Conservation (phyloP, 352 stramenopile species). For the Globisporangium uncinulatum region DNA sequence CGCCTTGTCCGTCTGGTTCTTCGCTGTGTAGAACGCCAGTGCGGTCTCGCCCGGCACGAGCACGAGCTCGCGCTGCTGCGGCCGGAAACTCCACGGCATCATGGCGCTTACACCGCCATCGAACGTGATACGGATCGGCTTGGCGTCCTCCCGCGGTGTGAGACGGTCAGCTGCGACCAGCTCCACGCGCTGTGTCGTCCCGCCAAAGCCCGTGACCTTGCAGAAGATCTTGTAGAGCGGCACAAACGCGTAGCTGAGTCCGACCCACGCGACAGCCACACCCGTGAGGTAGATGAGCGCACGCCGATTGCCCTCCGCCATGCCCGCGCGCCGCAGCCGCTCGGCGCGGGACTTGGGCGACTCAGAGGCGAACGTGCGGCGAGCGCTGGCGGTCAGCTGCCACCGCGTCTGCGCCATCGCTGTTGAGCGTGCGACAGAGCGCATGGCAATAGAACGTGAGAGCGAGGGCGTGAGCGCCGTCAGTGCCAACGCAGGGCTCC, state of each 20-base stretch:
- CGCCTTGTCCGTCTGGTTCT: slow-evolving; percentile 95
- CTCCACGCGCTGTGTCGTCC: slow-evolving; percentile 87
- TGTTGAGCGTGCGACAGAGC: no score
- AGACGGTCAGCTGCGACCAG: slow-evolving; percentile 80
- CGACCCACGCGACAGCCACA: slow-evolving; percentile 92
- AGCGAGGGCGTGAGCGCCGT: neutral
- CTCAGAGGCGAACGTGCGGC: slow-evolving; percentile 36
- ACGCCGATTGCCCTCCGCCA: slow-evolving; percentile 88
- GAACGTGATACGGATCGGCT: slow-evolving; percentile 96
- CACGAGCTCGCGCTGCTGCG: slow-evolving; percentile 92
- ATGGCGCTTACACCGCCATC: slow-evolving; percentile 92
- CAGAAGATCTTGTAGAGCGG: slow-evolving; percentile 99
- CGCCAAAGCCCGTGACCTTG: slow-evolving; percentile 96
- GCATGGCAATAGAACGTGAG: no score
- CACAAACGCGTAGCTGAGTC: slow-evolving; percentile 95
- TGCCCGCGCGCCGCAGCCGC: slow-evolving; percentile 33
- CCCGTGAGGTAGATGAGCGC: slow-evolving; percentile 91
- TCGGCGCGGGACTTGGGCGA: slow-evolving; percentile 40
- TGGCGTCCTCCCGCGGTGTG: slow-evolving; percentile 87
- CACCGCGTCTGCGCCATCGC: slow-evolving; percentile 3
- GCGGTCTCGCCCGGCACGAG: slow-evolving; percentile 96
- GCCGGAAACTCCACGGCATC: slow-evolving; percentile 97
- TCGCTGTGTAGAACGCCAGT: slow-evolving; percentile 98
- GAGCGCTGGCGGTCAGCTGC: slow-evolving; percentile 6
- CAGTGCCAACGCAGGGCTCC: neutral